Base-by-base conservation (phyloP, 495 filamentous ascomycete species). In the Penicillium steckii region DNA sequence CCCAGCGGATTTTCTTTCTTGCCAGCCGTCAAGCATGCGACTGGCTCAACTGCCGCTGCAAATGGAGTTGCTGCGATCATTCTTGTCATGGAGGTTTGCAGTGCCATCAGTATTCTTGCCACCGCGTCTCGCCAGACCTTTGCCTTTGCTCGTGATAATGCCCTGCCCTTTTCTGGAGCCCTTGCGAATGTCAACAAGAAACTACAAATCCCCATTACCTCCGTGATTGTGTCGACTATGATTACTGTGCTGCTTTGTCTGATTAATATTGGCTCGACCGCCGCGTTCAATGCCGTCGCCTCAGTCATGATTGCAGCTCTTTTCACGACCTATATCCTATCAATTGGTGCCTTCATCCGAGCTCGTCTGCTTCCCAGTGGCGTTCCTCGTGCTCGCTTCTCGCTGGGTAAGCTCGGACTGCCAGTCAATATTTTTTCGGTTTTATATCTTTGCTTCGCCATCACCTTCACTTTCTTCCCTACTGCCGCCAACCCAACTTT, bases 61-160 rank as follows among this genome's bases (percentile, higher is more conserved):
- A 71, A 64, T 27, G 68, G 64, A 9, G 50, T 79, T 4, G 68
- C 71, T 12, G 61, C 66, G 12, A 65, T 74, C 13, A 71, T 77
- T 19, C 60, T 75, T 1, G 52, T 74, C 21, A 55, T 76, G 33
- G 66, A 71, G 32, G 67, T 73, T 32, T 71, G 69, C 53, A 71
- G 70, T 51, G 71, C 61, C 44, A 67, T 77, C 22, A 61, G 66
- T 30, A 57, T 71, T 38, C 55, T 74, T 3, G 74, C 74, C 1
- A 70, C 75, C 1, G 66, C 70, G 13, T 75, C 73, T 4, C 63
- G 78, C n/a, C 62, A 79, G 48, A 65, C 74, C 13, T 80, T 69
- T 37, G 71, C 78, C 5, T 80, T 81, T 55, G 77, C 78, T n/a
- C 70, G 78, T 5, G 78, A 81, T 33, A 71, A 72, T 41, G 78